Percentiles rank a stretch among this genome's conserved stretches.
Conservation (phyloP, 108 stramenopile genomes). For the Nannochloropsis gaditana region DNA sequence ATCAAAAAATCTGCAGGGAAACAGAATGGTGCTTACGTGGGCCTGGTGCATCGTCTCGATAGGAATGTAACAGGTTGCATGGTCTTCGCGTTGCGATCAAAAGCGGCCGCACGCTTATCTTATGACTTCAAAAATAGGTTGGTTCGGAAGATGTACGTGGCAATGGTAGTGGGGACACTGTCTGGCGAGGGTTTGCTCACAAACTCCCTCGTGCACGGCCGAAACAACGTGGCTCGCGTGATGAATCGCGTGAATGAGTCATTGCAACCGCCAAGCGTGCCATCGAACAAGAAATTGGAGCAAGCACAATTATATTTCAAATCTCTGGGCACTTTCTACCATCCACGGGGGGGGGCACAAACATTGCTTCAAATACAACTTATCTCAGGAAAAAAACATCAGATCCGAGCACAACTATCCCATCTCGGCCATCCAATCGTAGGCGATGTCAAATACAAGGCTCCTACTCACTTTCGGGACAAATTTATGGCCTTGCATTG, state of each 20-base stretch:
- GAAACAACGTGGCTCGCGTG: neutral
- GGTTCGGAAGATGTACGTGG: constrained; percentile 38
- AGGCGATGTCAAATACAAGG: constrained; percentile 52
- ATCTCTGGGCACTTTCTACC: constrained; percentile 6
- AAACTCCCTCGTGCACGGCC: constrained; percentile 26
- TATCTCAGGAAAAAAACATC: constrained; percentile 53
- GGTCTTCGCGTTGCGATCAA: constrained; percentile 42
- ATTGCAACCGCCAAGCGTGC: neutral
- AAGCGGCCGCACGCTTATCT: constrained; percentile 46
- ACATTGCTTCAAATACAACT: constrained; percentile 47
- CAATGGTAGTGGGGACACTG: constrained; percentile 31
- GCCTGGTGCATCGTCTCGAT: constrained; percentile 47
- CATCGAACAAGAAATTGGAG: neutral
- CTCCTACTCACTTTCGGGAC: constrained; percentile 22
- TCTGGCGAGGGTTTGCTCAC: constrained; percentile 29
- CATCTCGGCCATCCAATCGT: constrained; percentile 47
- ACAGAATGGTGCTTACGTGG: constrained; percentile 39
- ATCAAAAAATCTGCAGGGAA: constrained; percentile 32
- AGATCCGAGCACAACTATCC: constrained; percentile 55
- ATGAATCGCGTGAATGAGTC: neutral
- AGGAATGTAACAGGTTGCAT: constrained; percentile 45
- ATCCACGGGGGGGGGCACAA: constrained; percentile 25
- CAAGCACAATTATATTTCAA: constrained; percentile 14
- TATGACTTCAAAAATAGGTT: constrained; percentile 25
- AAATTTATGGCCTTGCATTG: constrained; percentile 7